Conservation (phyloP, 179 eudicot species). For the Silene noctiflora region DNA sequence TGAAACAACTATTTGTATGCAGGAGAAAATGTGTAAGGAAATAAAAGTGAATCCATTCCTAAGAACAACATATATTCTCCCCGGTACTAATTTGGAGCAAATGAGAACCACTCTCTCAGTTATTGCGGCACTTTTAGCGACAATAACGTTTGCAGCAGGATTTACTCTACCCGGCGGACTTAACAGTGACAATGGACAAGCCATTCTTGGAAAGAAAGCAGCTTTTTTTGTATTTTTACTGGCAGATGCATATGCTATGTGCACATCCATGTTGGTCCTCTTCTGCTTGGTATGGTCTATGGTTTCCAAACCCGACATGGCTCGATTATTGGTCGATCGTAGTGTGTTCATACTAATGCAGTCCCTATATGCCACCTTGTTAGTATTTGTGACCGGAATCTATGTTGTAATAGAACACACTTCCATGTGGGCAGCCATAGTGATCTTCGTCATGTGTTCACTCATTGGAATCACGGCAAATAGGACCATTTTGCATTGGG, state of each 20-base stretch:
- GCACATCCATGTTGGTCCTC: slow-evolving; percentile 12
- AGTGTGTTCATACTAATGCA: slow-evolving; percentile 14
- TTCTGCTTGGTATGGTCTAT: slow-evolving; percentile 19
- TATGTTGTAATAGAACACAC: neutral
- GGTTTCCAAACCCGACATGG: slow-evolving; percentile 8
- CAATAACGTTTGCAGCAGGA: slow-evolving; percentile 24
- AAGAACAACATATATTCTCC: neutral
- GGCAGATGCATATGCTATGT: slow-evolving; percentile 17
- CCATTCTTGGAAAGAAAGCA: neutral
- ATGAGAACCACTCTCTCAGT: slow-evolving; percentile 15
- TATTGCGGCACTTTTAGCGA: slow-evolving; percentile 19
- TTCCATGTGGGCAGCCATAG: slow-evolving; percentile 16
- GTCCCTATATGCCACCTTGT: slow-evolving; percentile 13
- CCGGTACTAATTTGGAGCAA: slow-evolving; percentile 3
- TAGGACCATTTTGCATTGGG: slow-evolving; percentile 2
- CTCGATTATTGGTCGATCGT: slow-evolving; percentile 13
- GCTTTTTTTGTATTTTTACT: slow-evolving; percentile 13
- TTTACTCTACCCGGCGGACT: slow-evolving; percentile 22
- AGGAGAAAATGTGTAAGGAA: neutral
- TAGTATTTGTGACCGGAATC: slow-evolving; percentile 13
- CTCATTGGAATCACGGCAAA: slow-evolving; percentile 9
- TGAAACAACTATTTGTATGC: neutral
- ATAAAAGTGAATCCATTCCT: neutral
- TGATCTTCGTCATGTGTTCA: slow-evolving; percentile 21
- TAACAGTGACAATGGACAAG: slow-evolving; percentile 11